These are phyloP conservation scores for Pseudogymnoascus destructans DNA, from an alignment of 2,329 filamentous ascomycete genomes.

Conservation along the genomic window DNA sequence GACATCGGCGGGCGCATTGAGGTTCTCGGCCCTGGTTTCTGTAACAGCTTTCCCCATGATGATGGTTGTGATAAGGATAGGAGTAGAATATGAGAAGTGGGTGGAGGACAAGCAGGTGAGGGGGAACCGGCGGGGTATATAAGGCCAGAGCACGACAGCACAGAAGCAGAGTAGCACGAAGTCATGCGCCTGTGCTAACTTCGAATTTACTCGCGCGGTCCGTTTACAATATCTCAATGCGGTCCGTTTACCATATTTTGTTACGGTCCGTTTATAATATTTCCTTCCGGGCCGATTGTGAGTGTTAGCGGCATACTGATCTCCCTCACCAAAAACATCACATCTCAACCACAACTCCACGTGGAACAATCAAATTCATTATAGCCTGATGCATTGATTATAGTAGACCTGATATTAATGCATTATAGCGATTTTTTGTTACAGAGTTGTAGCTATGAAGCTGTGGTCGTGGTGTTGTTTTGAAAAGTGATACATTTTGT, in stretches of 20 bases:
- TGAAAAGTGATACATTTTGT: background rate
- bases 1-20: constrained; percentile 42
- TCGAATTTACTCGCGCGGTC: background rate
- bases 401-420: background rate
- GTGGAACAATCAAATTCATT: background rate
- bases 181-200: background rate
- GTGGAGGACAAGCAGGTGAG: background rate
- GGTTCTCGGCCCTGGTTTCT: background rate
- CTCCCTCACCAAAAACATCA: background rate
- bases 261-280: background rate
- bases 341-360: background rate
- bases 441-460: background rate
- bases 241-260: background rate
- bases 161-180: background rate
- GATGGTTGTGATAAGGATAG: background rate
- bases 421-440: background rate
- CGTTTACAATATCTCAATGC: background rate
- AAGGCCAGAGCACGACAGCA: background rate
- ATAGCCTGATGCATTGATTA: background rate
- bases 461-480: background rate
- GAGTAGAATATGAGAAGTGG: background rate
- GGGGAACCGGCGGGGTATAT: background rate
- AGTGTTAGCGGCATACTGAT: background rate
- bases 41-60: background rate
- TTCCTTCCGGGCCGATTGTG: background rate